Conservation (phyloP, 2,329 filamentous ascomycete genomes). For the Hypoxylon sp. region DNA sequence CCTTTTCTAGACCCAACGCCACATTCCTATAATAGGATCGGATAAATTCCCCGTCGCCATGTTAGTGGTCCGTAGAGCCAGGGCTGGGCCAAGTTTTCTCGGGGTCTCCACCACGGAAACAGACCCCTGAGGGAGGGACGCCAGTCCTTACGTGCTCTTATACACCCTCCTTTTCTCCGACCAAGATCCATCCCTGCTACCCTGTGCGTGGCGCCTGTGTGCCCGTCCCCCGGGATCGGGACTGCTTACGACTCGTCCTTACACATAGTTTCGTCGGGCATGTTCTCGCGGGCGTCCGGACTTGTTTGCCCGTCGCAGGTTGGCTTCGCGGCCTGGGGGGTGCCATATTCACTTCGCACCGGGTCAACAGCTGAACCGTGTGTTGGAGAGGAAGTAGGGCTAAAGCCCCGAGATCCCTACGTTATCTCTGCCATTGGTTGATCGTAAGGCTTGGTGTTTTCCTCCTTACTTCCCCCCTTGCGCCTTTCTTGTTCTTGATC, state of each 20-base stretch:
- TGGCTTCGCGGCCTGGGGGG: background rate
- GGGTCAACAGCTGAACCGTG: conserved; percentile 16
- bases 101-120: conserved; percentile 15
- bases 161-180: conserved; percentile 7
- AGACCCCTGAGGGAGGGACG: conserved; percentile 16
- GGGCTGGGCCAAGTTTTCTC: background rate
- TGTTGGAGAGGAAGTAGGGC: conserved; percentile 9
- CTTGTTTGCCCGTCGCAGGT: background rate
- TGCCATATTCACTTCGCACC: background rate
- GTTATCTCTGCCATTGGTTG: background rate
- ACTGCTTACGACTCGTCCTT: background rate
- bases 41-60: conserved; percentile 8
- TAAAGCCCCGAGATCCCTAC: conserved; percentile 2
- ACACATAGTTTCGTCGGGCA: background rate
- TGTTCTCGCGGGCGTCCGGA: conserved; percentile 5
- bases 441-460: background rate
- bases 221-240: conserved; percentile 2
- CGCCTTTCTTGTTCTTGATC: background rate
- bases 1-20: background rate
- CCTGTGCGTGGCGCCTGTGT: background rate
- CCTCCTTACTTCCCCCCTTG: conserved; percentile 5
- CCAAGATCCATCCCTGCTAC: background rate
- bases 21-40: conserved; percentile 28
- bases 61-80: conserved; percentile 3
- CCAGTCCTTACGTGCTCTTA: background rate